Evolutionary conservation across 2,329 filamentous ascomycete genomes (phyloP), one percentile per base, ranked within the genome.

Genomic region (Monosporascus sp.): DNA sequence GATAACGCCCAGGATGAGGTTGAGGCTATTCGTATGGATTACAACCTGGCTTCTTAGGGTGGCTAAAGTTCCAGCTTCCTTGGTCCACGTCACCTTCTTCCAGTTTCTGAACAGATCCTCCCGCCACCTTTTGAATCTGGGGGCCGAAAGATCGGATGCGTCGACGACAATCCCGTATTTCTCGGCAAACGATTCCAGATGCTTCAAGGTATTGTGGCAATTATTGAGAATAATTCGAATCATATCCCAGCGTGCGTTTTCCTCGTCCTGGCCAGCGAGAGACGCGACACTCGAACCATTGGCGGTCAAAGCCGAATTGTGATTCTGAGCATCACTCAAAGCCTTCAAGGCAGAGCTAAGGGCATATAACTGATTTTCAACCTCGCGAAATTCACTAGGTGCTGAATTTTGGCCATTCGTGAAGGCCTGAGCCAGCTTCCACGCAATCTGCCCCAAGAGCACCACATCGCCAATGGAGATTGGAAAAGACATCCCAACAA

Each of bases 351-450:
- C 63, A 3, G 63, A 54, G 24, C 59, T 66, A 38, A 69, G 58
- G 2, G 63, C 62, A 48, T 64, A 65, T 2, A 69, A 52, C 46
- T 69, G 64, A 53, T 63, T 65, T 43, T 68, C 65, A 22, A 69
- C 57, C 48, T 67, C 65, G 26, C 57, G 55, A 45, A 69, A 67
- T 48, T 67, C 65, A 2, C 56, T 55, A 5, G 65, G 66, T 1
- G 66, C 65, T 4, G 66, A 67, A 31, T 63, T 61, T 7, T 61
- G 59, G 6, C 66, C 65, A 2, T 60, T 63, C 16, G 64, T 63
- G 48, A 69, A 67, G 26, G 65, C 61, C 35, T 63, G 59, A 11
- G 58, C 63, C 20, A 68, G 54, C 7, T 49, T 52, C 57, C 60
- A 64, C 41, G 65, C 62, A 45, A 67, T 62, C 43, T 67, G 63